Percentiles rank a stretch among this genome's conserved stretches.
Conservation (phyloP, 352 stramenopile genomes). For the Globisporangium perplexum region DNA sequence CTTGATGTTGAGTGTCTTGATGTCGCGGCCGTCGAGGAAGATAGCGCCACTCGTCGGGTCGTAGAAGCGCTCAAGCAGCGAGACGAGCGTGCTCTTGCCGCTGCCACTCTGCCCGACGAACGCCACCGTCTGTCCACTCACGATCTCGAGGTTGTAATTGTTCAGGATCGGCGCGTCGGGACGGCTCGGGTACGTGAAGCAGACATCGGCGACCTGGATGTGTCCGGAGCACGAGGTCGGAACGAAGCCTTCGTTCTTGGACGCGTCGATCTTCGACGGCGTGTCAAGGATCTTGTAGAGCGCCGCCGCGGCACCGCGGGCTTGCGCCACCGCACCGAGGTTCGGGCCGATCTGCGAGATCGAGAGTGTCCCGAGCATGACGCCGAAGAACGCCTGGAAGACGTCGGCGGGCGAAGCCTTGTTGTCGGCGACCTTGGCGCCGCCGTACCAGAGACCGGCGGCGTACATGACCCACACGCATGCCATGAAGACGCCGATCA, state of each 20-base stretch:
- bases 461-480: slow-evolving; percentile 49
- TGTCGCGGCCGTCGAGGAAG: slow-evolving; percentile 67
- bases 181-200: slow-evolving; percentile 1
- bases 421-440: slow-evolving; percentile 23
- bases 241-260: slow-evolving; percentile 17
- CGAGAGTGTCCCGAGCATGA: slow-evolving; percentile 38
- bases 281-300: slow-evolving; percentile 59
- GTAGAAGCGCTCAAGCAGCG: slow-evolving; percentile 11
- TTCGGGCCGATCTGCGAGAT: slow-evolving; percentile 49
- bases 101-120: slow-evolving; percentile 5
- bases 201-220: slow-evolving; percentile 19
- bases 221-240: slow-evolving; percentile 19
- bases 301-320: slow-evolving; percentile 29
- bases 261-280: slow-evolving; percentile 37
- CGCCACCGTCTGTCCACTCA: neutral
- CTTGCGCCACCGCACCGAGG: slow-evolving; percentile 37
- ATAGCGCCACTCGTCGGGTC: slow-evolving; percentile 2
- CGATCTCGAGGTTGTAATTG: slow-evolving; percentile 1
- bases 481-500: slow-evolving; percentile 20
- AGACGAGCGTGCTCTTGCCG: slow-evolving; percentile 6
- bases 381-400: slow-evolving; percentile 52
- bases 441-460: slow-evolving; percentile 46
- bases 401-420: slow-evolving; percentile 27
- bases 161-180: neutral
- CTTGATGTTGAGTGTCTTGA: slow-evolving; percentile 53